Conservation (phyloP, 202 grass and related monocot species). For the Panicum hallii region DNA sequence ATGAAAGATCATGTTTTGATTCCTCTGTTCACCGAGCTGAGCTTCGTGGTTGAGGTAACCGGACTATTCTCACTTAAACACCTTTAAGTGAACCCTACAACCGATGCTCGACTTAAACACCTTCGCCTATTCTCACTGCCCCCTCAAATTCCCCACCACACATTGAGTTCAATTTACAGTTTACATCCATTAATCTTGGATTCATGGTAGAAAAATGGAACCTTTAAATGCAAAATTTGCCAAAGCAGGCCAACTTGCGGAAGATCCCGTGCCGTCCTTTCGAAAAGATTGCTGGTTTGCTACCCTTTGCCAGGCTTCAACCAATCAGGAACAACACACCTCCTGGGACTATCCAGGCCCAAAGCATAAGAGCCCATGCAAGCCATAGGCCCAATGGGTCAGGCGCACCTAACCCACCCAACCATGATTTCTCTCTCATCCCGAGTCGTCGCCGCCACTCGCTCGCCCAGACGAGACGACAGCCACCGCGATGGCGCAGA, state of each 20-base stretch:
- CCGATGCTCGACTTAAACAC: too few relatives aligned
- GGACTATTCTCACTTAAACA: too few relatives aligned
- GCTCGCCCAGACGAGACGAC: not conserved
- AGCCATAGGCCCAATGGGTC: not conserved
- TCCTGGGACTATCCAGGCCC: not conserved
- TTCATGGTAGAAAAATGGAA: not conserved
- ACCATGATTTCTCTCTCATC: not conserved
- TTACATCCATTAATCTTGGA: not conserved
- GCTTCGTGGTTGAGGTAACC: too few relatives aligned
- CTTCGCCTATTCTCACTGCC: too few relatives aligned
- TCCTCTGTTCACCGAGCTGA: too few relatives aligned
- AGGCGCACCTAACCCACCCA: not conserved
- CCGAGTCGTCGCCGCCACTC: not conserved
- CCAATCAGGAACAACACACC: too few relatives aligned
- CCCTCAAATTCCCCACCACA: not conserved
- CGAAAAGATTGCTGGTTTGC: too few relatives aligned
- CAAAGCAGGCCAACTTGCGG: too few relatives aligned
- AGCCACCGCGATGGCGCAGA: slow-evolving; percentile 63
- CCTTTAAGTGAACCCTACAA: too few relatives aligned
- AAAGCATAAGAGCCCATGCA: not conserved
- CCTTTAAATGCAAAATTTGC: not conserved
- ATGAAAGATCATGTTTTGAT: too few relatives aligned
- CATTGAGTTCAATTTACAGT: not conserved
- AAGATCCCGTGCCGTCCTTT: too few relatives aligned
- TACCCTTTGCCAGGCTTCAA: too few relatives aligned